A percentile compares a stretch with the other conserved stretches of the same genome.
phyloP scores from a whole-genome alignment of 148 eudicot species.

The Limonium bicolor region DNA sequence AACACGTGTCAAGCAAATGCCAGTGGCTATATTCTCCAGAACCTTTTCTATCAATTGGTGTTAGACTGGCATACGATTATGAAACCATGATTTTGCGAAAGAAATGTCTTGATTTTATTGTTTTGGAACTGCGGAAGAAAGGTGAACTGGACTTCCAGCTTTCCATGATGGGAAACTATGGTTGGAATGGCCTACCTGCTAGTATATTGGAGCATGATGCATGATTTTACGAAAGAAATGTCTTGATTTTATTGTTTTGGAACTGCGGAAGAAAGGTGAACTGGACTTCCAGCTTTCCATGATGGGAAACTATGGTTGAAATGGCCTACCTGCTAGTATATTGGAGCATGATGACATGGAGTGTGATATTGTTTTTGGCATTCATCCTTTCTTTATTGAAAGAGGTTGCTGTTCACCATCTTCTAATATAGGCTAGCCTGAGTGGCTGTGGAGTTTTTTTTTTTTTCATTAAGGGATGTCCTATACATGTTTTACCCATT shows the following conservation, averaged over 20 bases:
- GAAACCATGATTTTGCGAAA: constrained; percentile 52
- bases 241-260: no score
- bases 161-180: constrained; percentile 33
- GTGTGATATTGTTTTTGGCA: constrained; percentile 55
- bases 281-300: constrained; percentile 13
- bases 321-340: constrained; percentile 14
- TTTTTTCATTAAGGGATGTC: no score
- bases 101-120: constrained; percentile 54
- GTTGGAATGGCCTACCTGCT: constrained; percentile 37
- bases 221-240: no score
- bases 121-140: constrained; percentile 40
- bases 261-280: background rate
- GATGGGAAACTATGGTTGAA: constrained; percentile 62
- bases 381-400: constrained; percentile 76
- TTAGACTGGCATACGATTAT: constrained; percentile 53
- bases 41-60: no score
- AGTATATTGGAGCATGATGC: no score
- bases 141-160: constrained; percentile 13
- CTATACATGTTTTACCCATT: no score
- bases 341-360: no score
- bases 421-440: no score
- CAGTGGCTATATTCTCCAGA: no score
- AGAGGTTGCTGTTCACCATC: constrained; percentile 41
- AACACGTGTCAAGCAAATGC: no score
- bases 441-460: no score